Evolutionary conservation across 768 basidiomycete genomes (phyloP).

Genomic region (Auricularia cornea): DNA sequence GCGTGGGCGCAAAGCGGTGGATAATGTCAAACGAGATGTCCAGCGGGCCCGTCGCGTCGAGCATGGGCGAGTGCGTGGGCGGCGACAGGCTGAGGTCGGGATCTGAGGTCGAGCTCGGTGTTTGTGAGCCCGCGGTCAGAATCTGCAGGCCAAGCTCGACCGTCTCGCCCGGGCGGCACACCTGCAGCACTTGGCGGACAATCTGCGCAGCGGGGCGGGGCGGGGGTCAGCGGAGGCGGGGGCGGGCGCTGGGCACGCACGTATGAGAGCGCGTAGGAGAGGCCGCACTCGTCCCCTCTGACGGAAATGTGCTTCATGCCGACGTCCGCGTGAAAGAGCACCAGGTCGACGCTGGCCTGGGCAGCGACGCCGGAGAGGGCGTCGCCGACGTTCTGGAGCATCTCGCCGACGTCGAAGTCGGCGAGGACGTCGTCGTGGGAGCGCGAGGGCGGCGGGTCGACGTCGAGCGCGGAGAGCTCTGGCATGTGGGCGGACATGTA

Average conservation of each 20-base stretch:
- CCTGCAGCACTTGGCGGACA: conserved; percentile 70
- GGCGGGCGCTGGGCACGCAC: conserved; percentile 40
- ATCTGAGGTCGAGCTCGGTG: conserved; percentile 7
- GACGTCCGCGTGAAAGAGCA: conserved; percentile 83
- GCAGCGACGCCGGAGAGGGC: conserved; percentile 77
- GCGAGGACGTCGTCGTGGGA: conserved; percentile 6
- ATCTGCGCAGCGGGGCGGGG: conserved; percentile 42
- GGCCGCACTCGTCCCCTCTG: conserved; percentile 73
- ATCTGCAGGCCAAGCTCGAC: conserved; percentile 78
- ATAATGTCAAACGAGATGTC: conserved; percentile 51
- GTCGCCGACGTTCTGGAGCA: conserved; percentile 84
- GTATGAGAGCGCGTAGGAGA: conserved; percentile 74
- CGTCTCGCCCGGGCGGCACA: conserved; percentile 65
- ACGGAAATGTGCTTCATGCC: conserved; percentile 83
- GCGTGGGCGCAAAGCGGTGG: conserved; percentile 33
- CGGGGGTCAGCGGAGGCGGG: conserved; percentile 4
- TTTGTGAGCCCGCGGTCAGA: conserved; percentile 17
- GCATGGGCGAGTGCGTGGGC: conserved; percentile 14
- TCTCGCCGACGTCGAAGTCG: conserved; percentile 88
- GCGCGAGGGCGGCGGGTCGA: not conserved
- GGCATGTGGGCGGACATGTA: conserved; percentile 84
- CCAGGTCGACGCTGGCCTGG: conserved; percentile 79
- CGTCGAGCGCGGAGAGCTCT: not conserved
- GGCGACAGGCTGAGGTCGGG: not conserved
- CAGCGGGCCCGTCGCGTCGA: conserved; percentile 31